These are phyloP conservation scores for Lactifluus piperatus DNA, from an alignment of 768 basidiomycete genomes.

Conservation along the genomic window DNA sequence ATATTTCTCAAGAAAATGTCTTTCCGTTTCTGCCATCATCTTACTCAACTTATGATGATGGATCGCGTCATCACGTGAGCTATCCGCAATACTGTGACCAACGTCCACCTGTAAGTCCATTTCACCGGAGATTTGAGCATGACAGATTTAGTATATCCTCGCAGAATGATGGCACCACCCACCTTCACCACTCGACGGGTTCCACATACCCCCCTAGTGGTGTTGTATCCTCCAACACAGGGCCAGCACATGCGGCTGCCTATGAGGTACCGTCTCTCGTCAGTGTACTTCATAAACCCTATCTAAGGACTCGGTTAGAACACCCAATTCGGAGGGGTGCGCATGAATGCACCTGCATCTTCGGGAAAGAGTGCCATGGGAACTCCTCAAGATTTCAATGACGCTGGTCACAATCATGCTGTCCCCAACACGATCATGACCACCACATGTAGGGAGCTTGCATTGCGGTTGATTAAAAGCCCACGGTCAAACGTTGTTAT, in stretches of 20 bases:
- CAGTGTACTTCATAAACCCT: background rate
- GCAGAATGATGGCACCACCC: background rate
- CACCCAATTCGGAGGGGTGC: background rate
- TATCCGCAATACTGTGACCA: background rate
- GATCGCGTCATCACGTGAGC: background rate
- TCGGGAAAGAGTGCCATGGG: background rate
- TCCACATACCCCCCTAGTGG: background rate
- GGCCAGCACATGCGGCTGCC: background rate
- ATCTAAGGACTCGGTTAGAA: background rate
- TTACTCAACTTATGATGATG: background rate
- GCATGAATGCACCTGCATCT: background rate
- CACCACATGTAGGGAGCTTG: background rate
- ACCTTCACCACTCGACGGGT: background rate
- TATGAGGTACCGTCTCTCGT: background rate
- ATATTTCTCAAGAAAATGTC: background rate
- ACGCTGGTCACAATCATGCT: background rate
- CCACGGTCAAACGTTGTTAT: background rate
- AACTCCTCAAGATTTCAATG: background rate
- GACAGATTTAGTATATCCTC: background rate
- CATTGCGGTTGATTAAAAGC: background rate
- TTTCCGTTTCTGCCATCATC: background rate
- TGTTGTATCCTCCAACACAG: background rate
- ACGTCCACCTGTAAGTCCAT: background rate
- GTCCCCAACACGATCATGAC: background rate
- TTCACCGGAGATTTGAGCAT: background rate